phyloP scores from a whole-genome alignment of 2,329 filamentous ascomycete species.

The Piedraia hortae region DNA sequence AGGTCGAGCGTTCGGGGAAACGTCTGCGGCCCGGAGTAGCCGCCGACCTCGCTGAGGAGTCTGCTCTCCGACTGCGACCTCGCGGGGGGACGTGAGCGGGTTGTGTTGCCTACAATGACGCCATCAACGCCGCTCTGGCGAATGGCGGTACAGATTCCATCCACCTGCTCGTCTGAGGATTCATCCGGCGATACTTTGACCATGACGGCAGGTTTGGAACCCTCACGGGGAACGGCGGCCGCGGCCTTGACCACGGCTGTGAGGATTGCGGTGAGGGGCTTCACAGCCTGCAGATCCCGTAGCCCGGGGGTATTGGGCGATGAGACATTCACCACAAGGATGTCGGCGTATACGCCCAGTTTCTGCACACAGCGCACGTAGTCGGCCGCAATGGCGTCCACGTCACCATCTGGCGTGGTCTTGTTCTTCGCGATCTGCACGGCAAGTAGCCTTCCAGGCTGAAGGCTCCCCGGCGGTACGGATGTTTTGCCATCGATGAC shows the following conservation, averaged over 20 bases:
- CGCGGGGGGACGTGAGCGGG: conserved; percentile 43
- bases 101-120: conserved; percentile 92
- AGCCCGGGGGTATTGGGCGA: conserved; percentile 88
- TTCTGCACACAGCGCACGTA: conserved; percentile 76
- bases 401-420: conserved; percentile 57
- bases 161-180: conserved; percentile 57
- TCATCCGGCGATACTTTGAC: conserved; percentile 96
- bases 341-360: conserved; percentile 68
- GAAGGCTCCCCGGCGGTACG: conserved; percentile 61
- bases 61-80: conserved; percentile 35
- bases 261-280: conserved; percentile 56
- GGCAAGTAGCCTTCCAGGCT: conserved; percentile 46
- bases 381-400: conserved; percentile 47
- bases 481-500: conserved; percentile 50
- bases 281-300: conserved; percentile 58
- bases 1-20: conserved; percentile 55
- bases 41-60: conserved; percentile 49
- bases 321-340: conserved; percentile 94
- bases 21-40: conserved; percentile 74
- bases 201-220: conserved; percentile 63
- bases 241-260: conserved; percentile 61
- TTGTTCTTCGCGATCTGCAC: conserved; percentile 98
- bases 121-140: conserved; percentile 69
- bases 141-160: conserved; percentile 68
- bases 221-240: conserved; percentile 35